Conservation (phyloP, 1,284 basidiomycete genomes). For the Chalciporus sp. region DNA sequence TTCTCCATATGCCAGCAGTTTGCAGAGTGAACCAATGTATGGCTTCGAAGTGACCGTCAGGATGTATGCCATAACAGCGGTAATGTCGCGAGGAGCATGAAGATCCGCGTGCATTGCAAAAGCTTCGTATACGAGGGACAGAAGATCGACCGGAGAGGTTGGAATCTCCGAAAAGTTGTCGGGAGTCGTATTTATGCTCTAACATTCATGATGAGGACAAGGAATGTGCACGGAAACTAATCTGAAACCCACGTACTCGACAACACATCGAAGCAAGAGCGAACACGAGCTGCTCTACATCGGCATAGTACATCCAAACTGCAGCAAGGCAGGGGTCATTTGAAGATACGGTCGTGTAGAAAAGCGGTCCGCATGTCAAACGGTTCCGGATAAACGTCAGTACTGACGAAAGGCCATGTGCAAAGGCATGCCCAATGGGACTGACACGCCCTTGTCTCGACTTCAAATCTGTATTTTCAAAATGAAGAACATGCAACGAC, state of each 20-base stretch:
- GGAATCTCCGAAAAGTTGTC: conserved; percentile 46
- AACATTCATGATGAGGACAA: conserved; percentile 4
- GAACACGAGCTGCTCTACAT: conserved; percentile 50
- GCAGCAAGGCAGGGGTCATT: conserved; percentile 40
- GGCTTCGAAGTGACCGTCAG: conserved; percentile 61
- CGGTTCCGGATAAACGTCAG: conserved; percentile 51
- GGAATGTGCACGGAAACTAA: not conserved
- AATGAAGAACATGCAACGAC: not conserved
- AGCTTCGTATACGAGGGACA: conserved; percentile 58
- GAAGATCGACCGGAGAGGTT: conserved; percentile 46
- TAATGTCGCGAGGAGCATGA: conserved; percentile 47
- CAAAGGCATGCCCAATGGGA: conserved; percentile 64
- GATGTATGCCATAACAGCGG: conserved; percentile 62
- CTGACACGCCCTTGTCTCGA: conserved; percentile 45
- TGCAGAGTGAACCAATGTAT: conserved; percentile 57
- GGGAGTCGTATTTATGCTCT: conserved; percentile 46
- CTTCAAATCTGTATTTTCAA: conserved; percentile 6
- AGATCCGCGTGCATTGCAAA: conserved; percentile 53
- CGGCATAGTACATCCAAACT: conserved; percentile 55
- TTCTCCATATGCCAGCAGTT: conserved; percentile 57
- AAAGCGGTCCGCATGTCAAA: conserved; percentile 42
- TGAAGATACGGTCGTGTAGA: conserved; percentile 19
- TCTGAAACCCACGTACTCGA: conserved; percentile 45
- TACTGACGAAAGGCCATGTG: conserved; percentile 60
- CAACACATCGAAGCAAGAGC: conserved; percentile 56